Conservation (phyloP, 257 asterid genomes). For the Solanum chiquidenum region DNA sequence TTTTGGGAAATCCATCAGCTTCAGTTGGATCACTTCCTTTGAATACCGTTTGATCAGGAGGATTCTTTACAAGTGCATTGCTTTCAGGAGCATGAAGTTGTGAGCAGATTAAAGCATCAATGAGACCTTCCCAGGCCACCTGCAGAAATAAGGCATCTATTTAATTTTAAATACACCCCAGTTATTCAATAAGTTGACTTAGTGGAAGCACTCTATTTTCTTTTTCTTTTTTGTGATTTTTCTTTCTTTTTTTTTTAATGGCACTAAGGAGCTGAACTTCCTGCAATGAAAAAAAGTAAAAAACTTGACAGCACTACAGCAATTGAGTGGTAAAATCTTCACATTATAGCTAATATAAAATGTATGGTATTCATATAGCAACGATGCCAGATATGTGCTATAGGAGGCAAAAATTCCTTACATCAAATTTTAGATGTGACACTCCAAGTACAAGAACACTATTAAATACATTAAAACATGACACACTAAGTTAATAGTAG, state of each 20-base stretch:
- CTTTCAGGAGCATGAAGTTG: constrained; percentile 23
- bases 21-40: constrained; percentile 12
- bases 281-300: not conserved
- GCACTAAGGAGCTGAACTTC: not conserved
- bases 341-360: not conserved
- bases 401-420: not conserved
- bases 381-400: not conserved
- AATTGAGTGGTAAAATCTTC: not conserved
- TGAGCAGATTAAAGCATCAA: constrained; percentile 52
- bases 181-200: not conserved
- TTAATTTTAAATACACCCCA: not conserved
- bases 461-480: not conserved
- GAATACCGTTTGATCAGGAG: constrained; percentile 11
- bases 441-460: not conserved
- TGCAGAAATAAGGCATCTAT: constrained; percentile 19
- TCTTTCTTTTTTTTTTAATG: no score
- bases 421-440: not conserved
- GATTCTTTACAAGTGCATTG: constrained; percentile 6
- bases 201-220: not conserved
- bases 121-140: constrained; percentile 78
- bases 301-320: not conserved
- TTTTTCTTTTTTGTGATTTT: not conserved
- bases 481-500: not conserved
- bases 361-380: not conserved
- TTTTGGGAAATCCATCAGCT: constrained; percentile 27